Evolutionary conservation across 257 asterid species (phyloP).

Genomic region (Lantana camara): DNA sequence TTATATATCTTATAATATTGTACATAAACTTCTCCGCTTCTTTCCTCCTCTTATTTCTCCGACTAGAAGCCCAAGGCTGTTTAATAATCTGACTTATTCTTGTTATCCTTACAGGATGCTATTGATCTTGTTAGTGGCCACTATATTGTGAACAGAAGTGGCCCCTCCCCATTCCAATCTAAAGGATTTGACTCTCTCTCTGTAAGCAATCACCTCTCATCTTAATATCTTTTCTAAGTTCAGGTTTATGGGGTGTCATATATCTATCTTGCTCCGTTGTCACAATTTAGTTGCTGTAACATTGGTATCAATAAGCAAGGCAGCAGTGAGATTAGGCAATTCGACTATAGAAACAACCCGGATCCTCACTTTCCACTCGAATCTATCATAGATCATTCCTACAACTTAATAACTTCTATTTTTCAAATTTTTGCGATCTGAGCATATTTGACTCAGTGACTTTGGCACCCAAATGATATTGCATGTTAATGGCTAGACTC

Average conservation of each 20-base stretch:
- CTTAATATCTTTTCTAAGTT: constrained; percentile 22
- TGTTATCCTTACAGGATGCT: constrained; percentile 63
- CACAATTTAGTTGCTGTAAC: neutral
- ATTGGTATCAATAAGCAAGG: too few relatives aligned
- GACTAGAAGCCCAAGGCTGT: neutral
- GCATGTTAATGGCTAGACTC: too few relatives aligned
- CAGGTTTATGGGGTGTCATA: constrained; percentile 20
- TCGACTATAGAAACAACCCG: too few relatives aligned
- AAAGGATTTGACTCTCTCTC: constrained; percentile 68
- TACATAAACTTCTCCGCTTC: neutral
- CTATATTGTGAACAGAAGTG: constrained; percentile 60
- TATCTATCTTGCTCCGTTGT: constrained; percentile 7
- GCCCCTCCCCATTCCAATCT: constrained; percentile 60
- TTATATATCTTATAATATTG: neutral
- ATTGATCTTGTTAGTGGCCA: constrained; percentile 92
- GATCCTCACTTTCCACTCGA: too few relatives aligned
- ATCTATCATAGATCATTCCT: too few relatives aligned
- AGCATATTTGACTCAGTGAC: too few relatives aligned
- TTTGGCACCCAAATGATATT: too few relatives aligned
- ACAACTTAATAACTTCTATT: too few relatives aligned
- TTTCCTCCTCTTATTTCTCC: neutral
- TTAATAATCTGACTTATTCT: constrained; percentile 19
- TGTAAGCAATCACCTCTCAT: constrained; percentile 50
- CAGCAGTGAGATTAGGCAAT: too few relatives aligned
- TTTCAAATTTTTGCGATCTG: too few relatives aligned